Evolutionary conservation across 1,139 yeast genomes (phyloP).

Genomic region (Candida dubliniensis): DNA sequence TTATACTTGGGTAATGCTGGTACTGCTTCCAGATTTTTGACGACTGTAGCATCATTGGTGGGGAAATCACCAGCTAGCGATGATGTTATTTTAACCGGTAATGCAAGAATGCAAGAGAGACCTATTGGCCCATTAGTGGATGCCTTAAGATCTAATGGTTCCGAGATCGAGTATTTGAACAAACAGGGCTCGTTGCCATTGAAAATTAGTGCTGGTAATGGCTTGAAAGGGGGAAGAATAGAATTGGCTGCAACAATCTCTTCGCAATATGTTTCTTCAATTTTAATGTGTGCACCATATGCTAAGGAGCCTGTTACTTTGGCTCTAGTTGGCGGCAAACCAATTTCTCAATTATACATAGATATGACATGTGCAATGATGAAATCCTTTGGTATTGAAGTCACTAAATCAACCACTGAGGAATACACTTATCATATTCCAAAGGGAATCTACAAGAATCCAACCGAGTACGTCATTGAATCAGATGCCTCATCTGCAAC

Average conservation of each 20-base stretch:
- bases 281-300: slow-evolving; percentile 97
- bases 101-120: slow-evolving; percentile 95
- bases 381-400: slow-evolving; percentile 83
- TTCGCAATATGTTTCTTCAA: slow-evolving; percentile 95
- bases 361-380: slow-evolving; percentile 98
- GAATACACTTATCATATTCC: slow-evolving; percentile 89
- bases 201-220: slow-evolving; percentile 64
- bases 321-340: slow-evolving; percentile 91
- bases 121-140: slow-evolving; percentile 97
- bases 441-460: slow-evolving; percentile 74
- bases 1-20: slow-evolving; percentile 96
- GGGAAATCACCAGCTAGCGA: slow-evolving; percentile 33
- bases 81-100: slow-evolving; percentile 78
- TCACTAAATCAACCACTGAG: slow-evolving; percentile 68
- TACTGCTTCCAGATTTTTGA: slow-evolving; percentile 92
- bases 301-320: slow-evolving; percentile 87
- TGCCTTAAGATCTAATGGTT: slow-evolving; percentile 81
- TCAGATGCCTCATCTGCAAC: slow-evolving; percentile 99
- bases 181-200: slow-evolving; percentile 84
- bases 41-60: slow-evolving; percentile 87
- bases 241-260: slow-evolving; percentile 95
- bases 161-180: slow-evolving; percentile 68
- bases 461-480: slow-evolving; percentile 82
- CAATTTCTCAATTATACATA: slow-evolving; percentile 91
- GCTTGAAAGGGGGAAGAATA: slow-evolving; percentile 85